Evolutionary conservation across 2,329 filamentous ascomycete species (phyloP), one percentile per base, ranked within the genome.

Genomic region (Chaetomiaceae sp.): DNA sequence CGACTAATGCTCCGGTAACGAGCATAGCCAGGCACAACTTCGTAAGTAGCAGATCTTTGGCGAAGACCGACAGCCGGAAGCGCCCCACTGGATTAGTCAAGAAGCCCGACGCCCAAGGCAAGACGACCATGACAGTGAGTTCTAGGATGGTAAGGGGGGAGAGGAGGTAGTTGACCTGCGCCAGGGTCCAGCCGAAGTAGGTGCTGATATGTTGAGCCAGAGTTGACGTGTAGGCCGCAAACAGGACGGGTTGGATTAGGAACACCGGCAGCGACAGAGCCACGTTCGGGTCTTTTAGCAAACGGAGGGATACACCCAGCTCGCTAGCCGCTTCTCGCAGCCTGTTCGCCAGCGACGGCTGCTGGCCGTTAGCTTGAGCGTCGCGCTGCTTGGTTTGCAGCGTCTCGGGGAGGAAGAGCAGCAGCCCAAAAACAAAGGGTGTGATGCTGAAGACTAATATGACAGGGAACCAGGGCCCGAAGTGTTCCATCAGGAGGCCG

Each of bases 161-260:
- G 14, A 57, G 49, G 9, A 49, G 50, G 29, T 56, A 57, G 17
- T 36, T 55, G 9, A 53, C 51, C 33, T 56, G 44, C 0, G 53
- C 53, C 7, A 57, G 32, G 5, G 42, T 56, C 55, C 55, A 57
- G 10, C 52, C 52, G 34, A 57, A 57, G 40, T 56, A 57, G 6
- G 50, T 54, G 48, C 55, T 56, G 17, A 57, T 49, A 27, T 57
- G 49, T 26, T 56, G 53, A 4, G 47, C 37, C 14, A 57, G 33
- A n/a, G 50, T 56, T 3, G 51, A 35, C 1, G 50, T 37, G 11
- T 55, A 55, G 3, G 53, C 55, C 4, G 47, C 38, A 11, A 53
- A 54, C 5, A 57, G 27, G 5, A 47, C 53, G 12, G 55, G 52
- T 18, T 51, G 45, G 27, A 57, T 49, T 29, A 52, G 19, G 34